Evolutionary conservation across 768 basidiomycete genomes (phyloP).

Genomic region (Calocybe gangraenosa): DNA sequence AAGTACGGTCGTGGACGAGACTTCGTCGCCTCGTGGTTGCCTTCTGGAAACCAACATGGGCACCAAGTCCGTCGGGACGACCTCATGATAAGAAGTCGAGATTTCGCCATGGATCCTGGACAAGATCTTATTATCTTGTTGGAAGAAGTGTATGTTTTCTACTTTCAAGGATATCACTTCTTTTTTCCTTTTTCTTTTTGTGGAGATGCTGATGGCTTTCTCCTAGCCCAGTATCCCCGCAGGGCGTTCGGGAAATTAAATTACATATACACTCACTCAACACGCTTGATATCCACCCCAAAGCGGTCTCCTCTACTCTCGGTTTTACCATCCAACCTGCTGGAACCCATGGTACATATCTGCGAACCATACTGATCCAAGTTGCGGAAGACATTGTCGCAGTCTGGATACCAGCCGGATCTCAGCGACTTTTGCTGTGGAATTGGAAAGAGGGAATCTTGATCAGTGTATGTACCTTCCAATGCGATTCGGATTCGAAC

Average conservation of each 20-base stretch:
- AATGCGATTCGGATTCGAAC: no score
- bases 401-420: slow-evolving; percentile 31
- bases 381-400: slow-evolving; percentile 53
- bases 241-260: slow-evolving; percentile 9
- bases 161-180: neutral
- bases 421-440: slow-evolving; percentile 24
- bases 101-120: slow-evolving; percentile 64
- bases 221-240: no score
- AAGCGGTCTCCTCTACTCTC: slow-evolving; percentile 27
- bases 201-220: no score
- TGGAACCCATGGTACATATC: slow-evolving; percentile 18
- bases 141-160: slow-evolving; percentile 15
- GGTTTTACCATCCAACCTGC: slow-evolving; percentile 20
- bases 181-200: no score
- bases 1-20: slow-evolving; percentile 26
- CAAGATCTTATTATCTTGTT: slow-evolving; percentile 49
- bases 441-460: slow-evolving; percentile 17
- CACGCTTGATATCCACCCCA: slow-evolving; percentile 36
- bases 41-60: slow-evolving; percentile 17
- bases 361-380: slow-evolving; percentile 37
- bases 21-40: slow-evolving; percentile 21
- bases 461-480: slow-evolving; percentile 6
- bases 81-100: slow-evolving; percentile 38
- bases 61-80: slow-evolving; percentile 24
- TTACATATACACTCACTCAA: slow-evolving; percentile 44